Percentiles rank a stretch among this genome's conserved stretches.
phyloP scores from a whole-genome alignment of 805 yeast genomes.

The Saturnispora hagleri region DNA sequence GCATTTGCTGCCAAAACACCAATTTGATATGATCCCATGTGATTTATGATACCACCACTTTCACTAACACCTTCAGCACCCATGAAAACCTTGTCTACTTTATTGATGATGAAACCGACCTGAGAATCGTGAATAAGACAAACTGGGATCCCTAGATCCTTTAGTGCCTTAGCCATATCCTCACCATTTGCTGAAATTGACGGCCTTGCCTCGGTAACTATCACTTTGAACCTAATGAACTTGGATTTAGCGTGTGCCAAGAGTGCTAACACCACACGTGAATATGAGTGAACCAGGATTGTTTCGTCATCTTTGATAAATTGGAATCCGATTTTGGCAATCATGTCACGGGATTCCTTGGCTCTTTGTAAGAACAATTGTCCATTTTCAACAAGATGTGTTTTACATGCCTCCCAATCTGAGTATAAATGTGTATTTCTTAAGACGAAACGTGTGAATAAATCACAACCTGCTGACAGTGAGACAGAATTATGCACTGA shows the following conservation, averaged over 20 bases:
- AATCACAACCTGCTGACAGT: slow-evolving; percentile 93
- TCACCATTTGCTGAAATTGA: slow-evolving; percentile 73
- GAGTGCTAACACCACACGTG: slow-evolving; percentile 80
- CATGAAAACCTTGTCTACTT: slow-evolving; percentile 85
- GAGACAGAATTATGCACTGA: slow-evolving; percentile 88
- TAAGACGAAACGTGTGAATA: slow-evolving; percentile 87
- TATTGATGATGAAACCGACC: slow-evolving; percentile 85
- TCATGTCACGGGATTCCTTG: slow-evolving; percentile 76
- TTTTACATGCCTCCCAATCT: slow-evolving; percentile 92
- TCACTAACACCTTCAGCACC: slow-evolving; percentile 99
- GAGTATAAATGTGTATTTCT: slow-evolving; percentile 79
- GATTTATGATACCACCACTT: slow-evolving; percentile 95
- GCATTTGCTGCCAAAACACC: slow-evolving; percentile 88
- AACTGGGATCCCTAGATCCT: slow-evolving; percentile 73
- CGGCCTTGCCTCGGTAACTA: slow-evolving; percentile 90
- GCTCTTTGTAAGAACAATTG: slow-evolving; percentile 87
- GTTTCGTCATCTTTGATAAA: slow-evolving; percentile 91
- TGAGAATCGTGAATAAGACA: slow-evolving; percentile 85
- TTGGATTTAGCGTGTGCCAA: slow-evolving; percentile 69
- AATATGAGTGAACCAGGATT: slow-evolving; percentile 80
- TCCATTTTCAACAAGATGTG: slow-evolving; percentile 87
- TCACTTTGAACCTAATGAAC: slow-evolving; percentile 75
- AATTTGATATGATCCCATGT: slow-evolving; percentile 88
- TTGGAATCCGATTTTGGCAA: slow-evolving; percentile 80
- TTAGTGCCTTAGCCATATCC: slow-evolving; percentile 58